phyloP scores from a whole-genome alignment of 176 grass and related monocot species.

The Oryza meridionalis region DNA sequence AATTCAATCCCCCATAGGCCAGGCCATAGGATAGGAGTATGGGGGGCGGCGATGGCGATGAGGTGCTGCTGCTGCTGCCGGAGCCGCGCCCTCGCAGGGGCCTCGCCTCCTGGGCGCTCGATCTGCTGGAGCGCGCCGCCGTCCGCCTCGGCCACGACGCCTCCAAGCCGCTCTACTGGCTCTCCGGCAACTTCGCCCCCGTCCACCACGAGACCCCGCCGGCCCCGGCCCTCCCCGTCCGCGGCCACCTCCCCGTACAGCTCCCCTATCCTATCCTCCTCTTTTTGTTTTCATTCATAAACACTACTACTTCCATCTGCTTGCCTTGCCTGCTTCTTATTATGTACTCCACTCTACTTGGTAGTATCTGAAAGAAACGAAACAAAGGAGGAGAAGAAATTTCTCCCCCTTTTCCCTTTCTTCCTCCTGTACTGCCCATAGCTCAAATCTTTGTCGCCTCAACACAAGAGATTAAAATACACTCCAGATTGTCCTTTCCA shows the following conservation, averaged over 20 bases:
- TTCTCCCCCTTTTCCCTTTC: not conserved
- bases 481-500: too few species aligned
- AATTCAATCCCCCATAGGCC: too few species aligned
- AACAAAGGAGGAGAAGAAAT: too few species aligned
- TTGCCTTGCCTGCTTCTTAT: too few species aligned
- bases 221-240: conserved; percentile 61
- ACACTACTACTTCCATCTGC: too few species aligned
- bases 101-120: conserved; percentile 59
- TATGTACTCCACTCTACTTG: too few species aligned
- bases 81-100: conserved; percentile 71
- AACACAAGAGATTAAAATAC: too few species aligned
- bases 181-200: conserved; percentile 87
- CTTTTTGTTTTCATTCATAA: not conserved
- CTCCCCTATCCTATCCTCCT: not conserved
- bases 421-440: not conserved
- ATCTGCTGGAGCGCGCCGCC: conserved; percentile 62
- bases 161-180: conserved; percentile 68
- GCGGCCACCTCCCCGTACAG: conserved; percentile 65
- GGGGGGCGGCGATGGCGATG: too few species aligned
- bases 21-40: too few species aligned
- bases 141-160: conserved; percentile 68
- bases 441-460: not conserved
- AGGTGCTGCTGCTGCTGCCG: conserved; percentile 48
- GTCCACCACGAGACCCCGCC: conserved; percentile 81
- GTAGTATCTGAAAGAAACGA: too few species aligned